Evolutionary conservation across 1,284 basidiomycete species (phyloP).

Genomic region (Stereum hirsutum): DNA sequence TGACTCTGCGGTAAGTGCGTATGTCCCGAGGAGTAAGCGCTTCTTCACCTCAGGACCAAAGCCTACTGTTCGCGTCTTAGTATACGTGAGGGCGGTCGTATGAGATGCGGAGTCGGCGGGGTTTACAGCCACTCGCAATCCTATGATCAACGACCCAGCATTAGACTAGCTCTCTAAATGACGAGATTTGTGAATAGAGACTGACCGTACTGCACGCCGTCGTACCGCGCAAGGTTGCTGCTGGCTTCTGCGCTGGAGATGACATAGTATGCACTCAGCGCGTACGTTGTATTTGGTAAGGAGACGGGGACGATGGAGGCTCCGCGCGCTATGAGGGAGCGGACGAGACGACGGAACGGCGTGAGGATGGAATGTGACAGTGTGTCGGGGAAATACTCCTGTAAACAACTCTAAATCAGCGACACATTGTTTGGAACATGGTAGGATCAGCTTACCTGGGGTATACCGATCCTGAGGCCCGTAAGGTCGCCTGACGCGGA

Average conservation of each 20-base stretch:
- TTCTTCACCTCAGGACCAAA: slow-evolving; percentile 87
- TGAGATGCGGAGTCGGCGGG: slow-evolving; percentile 32
- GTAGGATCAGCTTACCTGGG: slow-evolving; percentile 24
- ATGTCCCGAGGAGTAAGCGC: slow-evolving; percentile 87
- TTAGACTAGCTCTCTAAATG: too few species aligned
- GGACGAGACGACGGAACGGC: slow-evolving; percentile 40
- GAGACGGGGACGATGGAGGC: slow-evolving; percentile 70
- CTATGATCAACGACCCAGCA: slow-evolving; percentile 20
- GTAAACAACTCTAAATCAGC: slow-evolving; percentile 14
- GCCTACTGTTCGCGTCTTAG: slow-evolving; percentile 47
- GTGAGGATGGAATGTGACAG: slow-evolving; percentile 40
- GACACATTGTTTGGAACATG: slow-evolving; percentile 7
- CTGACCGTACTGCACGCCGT: slow-evolving; percentile 72
- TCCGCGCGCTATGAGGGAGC: slow-evolving; percentile 45
- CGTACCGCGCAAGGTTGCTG: slow-evolving; percentile 87
- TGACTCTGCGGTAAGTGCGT: slow-evolving; percentile 87
- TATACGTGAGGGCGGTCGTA: slow-evolving; percentile 44
- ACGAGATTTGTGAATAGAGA: slow-evolving; percentile 3
- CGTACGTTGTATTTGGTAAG: slow-evolving; percentile 70
- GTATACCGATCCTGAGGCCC: slow-evolving; percentile 52
- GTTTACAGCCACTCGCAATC: slow-evolving; percentile 35
- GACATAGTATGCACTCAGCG: slow-evolving; percentile 92
- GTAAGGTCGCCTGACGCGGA: slow-evolving; percentile 11
- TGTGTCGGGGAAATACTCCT: slow-evolving; percentile 82
- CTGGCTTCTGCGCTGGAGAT: slow-evolving; percentile 92